phyloP scores from a whole-genome alignment of 805 yeast genomes.

The Tetrapisispora nanseiensis region DNA sequence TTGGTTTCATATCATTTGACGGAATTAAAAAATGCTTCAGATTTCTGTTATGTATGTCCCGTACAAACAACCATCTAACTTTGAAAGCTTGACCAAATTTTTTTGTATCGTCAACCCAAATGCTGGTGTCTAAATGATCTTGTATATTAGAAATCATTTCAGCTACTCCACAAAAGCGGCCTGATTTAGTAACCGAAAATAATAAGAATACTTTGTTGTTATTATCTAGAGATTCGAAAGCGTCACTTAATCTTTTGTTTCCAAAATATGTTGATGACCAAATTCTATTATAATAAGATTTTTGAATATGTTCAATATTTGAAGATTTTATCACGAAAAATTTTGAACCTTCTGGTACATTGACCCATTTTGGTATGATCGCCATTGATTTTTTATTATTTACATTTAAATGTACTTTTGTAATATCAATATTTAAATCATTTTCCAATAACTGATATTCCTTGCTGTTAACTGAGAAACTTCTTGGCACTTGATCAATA shows the following conservation, averaged over 20 bases:
- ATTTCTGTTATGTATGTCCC: conserved; percentile 40
- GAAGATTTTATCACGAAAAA: conserved; percentile 49
- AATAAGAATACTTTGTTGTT: conserved; percentile 36
- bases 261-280: conserved; percentile 57
- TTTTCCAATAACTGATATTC: too few relatives aligned
- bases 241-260: conserved; percentile 40
- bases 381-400: conserved; percentile 4
- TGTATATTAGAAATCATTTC: conserved; percentile 36
- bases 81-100: conserved; percentile 46
- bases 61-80: conserved; percentile 43
- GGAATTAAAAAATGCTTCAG: conserved; percentile 39
- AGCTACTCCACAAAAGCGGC: conserved; percentile 49
- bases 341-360: conserved; percentile 27
- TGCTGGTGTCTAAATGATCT: conserved; percentile 28
- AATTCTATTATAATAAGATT: conserved; percentile 39
- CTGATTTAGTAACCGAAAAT: conserved; percentile 50
- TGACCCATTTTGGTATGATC: conserved; percentile 20
- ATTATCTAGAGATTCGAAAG: conserved; percentile 23
- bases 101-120: conserved; percentile 37
- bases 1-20: conserved; percentile 39
- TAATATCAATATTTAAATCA: background rate
- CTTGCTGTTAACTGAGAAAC: background rate
- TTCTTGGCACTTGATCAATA: conserved; percentile 1
- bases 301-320: conserved; percentile 38
- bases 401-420: background rate